Conservation (phyloP, 176 grass and related monocot genomes). For the Carex littledalei region DNA sequence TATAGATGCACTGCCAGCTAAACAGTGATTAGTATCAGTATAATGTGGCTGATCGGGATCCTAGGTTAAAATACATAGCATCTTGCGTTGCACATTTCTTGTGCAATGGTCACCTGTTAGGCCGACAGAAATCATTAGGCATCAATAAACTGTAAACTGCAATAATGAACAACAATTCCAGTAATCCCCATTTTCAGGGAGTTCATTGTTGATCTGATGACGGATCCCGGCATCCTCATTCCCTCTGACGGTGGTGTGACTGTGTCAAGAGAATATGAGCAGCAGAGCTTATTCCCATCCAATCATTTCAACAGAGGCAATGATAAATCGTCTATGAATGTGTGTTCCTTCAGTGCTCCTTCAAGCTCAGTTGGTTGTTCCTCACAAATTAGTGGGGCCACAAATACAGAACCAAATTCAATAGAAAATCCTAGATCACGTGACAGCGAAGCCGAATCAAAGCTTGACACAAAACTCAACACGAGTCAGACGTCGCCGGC, state of each 20-base stretch:
- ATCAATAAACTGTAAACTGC: neutral
- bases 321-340: slow-evolving; percentile 27
- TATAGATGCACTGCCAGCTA: neutral
- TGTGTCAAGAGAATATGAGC: slow-evolving; percentile 45
- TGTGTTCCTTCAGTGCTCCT: slow-evolving; percentile 36
- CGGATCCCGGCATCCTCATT: slow-evolving; percentile 84
- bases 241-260: slow-evolving; percentile 57
- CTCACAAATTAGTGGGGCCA: slow-evolving; percentile 44
- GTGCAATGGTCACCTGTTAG: neutral
- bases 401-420: slow-evolving; percentile 31
- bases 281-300: slow-evolving; percentile 36
- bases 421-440: slow-evolving; percentile 40
- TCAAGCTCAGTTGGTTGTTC: slow-evolving; percentile 42
- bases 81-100: neutral
- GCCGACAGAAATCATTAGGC: neutral
- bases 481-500: slow-evolving; percentile 28
- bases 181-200: slow-evolving; percentile 55
- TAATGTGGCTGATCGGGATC: neutral
- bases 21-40: neutral
- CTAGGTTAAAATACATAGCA: neutral
- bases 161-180: slow-evolving; percentile 12
- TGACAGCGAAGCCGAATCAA: slow-evolving; percentile 19
- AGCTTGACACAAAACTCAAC: neutral
- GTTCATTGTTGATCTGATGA: slow-evolving; percentile 92
- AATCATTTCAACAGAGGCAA: slow-evolving; percentile 36